Evolutionary conservation across 2,329 filamentous ascomycete genomes (phyloP).

Genomic region (Sporothrix brunneoviolacea): DNA sequence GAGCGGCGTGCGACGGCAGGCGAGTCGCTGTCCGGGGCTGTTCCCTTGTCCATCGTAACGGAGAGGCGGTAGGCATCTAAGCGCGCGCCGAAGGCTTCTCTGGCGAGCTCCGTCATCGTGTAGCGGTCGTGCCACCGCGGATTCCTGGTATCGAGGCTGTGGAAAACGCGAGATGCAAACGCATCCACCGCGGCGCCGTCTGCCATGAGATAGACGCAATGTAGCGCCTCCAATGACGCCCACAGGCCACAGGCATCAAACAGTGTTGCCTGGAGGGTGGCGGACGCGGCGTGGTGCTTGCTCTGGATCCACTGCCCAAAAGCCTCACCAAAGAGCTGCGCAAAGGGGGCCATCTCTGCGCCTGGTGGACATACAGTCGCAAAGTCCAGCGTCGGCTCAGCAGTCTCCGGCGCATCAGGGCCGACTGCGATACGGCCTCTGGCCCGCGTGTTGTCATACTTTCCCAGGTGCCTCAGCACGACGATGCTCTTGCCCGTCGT

Average conservation of each 20-base stretch:
- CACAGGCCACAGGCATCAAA: conserved; percentile 63
- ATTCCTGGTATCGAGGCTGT: conserved; percentile 58
- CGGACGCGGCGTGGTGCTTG: conserved; percentile 64
- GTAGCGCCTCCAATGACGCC: conserved; percentile 58
- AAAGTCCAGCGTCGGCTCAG: conserved; percentile 48
- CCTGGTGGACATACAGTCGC: conserved; percentile 45
- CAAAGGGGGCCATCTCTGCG: conserved; percentile 56
- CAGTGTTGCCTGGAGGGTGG: conserved; percentile 57
- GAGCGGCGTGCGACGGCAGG: conserved; percentile 46
- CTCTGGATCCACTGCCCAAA: conserved; percentile 72
- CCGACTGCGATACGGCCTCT: conserved; percentile 25
- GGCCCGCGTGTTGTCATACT: conserved; percentile 32
- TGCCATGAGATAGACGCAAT: conserved; percentile 67
- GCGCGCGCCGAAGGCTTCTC: conserved; percentile 58
- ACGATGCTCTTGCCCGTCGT: conserved; percentile 83
- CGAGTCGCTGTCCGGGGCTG: conserved; percentile 22
- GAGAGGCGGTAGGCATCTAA: conserved; percentile 37
- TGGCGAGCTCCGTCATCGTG: conserved; percentile 68
- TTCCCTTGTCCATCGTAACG: not conserved
- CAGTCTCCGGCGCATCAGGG: conserved; percentile 20
- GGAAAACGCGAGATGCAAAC: conserved; percentile 66
- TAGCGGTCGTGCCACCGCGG: conserved; percentile 73
- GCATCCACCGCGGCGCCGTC: conserved; percentile 62
- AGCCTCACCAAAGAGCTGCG: conserved; percentile 63
- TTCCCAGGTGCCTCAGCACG: conserved; percentile 67